These are phyloP conservation scores for Aspergillus neotritici DNA, from an alignment of 2,329 filamentous ascomycete genomes.

Conservation along the genomic window DNA sequence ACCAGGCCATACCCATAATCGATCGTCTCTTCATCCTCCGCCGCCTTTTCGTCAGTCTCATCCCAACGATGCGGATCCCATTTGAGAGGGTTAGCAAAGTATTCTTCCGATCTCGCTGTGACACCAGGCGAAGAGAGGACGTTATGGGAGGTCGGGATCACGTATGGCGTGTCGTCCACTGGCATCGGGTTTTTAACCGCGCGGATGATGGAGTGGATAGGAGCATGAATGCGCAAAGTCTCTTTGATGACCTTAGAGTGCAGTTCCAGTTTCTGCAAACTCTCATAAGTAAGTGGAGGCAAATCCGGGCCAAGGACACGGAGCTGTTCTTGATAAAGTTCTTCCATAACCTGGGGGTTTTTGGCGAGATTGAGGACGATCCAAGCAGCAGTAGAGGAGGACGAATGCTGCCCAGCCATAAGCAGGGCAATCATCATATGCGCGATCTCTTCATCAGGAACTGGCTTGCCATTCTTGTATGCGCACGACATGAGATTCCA, in stretches of 20 bases:
- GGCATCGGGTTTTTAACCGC: constrained; percentile 84
- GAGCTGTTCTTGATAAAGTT: constrained; percentile 78
- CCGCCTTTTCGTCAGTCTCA: constrained; percentile 45
- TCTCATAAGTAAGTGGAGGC: constrained; percentile 69
- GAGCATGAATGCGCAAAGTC: constrained; percentile 82
- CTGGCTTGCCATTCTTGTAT: constrained; percentile 73
- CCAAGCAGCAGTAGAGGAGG: constrained; percentile 77
- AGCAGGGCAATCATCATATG: constrained; percentile 93
- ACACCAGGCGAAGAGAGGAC: constrained; percentile 83
- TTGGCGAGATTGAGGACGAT: constrained; percentile 76
- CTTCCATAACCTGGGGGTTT: constrained; percentile 72
- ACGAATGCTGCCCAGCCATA: constrained; percentile 89
- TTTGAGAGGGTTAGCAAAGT: constrained; percentile 73
- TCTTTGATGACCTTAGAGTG: constrained; percentile 85
- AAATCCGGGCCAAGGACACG: constrained; percentile 66
- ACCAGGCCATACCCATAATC: constrained; percentile 94
- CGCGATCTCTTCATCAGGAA: constrained; percentile 80
- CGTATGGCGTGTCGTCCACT: constrained; percentile 73
- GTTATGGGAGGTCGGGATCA: constrained; percentile 72
- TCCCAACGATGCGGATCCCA: constrained; percentile 96
- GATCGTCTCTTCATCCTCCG: constrained; percentile 64
- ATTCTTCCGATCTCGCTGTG: constrained; percentile 62
- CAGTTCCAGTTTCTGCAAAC: constrained; percentile 70
- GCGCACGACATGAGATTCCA: constrained; percentile 80
- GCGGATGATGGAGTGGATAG: constrained; percentile 92